Evolutionary conservation across 495 filamentous ascomycete genomes (phyloP), one percentile per base, ranked within the genome.

Genomic region (Talaromyces wortmannii): DNA sequence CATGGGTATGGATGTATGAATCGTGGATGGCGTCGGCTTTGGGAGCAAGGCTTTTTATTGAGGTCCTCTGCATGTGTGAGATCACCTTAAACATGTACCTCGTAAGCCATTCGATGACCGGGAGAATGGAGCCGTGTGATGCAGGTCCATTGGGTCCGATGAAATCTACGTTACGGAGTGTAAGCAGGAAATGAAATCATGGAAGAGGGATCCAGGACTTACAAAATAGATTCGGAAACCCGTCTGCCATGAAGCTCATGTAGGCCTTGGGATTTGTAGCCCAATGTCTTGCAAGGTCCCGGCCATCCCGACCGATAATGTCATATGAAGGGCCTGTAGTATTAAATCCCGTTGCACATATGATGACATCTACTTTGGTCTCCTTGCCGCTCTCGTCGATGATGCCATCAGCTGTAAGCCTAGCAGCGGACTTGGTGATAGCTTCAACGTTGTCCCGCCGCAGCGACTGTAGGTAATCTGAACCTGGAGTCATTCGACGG

Each of bases 201-300:
- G 33, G 6, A 36, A 36, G 6, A 36, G n/a, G n/a, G n/a, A n/a
- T n/a, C n/a, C n/a, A n/a, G n/a, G n/a, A n/a, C n/a, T n/a, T 36
- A 36, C 33, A 12, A 63, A 85, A 86, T 59, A 83, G 82, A 56
- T 87, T 88, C 2, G 85, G 84, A 60, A 87, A 88, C 0, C 72
- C 76, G 51, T 84, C 77, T 1, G 82, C 72, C 5, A 82, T 79
- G n/a, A 81, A 69, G n/a, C 79, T 80, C 32, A 83, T 72, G 55
- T 88, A 87, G 2, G 74, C 77, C 57, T 79, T 77, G 0, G 82
- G 68, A 0, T 71, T 71, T 15, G 72, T 59, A 7, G 74, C 65
- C 75, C 79, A 85, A 2, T 69, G 65, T 10, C 78, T 66, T 1
- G 73, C 59, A 0, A 87, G 63, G 16, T 73, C 68, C 6, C 71